Base-by-base conservation (phyloP, 495 filamentous ascomycete genomes). In the Hyaloscypha bicolor region DNA sequence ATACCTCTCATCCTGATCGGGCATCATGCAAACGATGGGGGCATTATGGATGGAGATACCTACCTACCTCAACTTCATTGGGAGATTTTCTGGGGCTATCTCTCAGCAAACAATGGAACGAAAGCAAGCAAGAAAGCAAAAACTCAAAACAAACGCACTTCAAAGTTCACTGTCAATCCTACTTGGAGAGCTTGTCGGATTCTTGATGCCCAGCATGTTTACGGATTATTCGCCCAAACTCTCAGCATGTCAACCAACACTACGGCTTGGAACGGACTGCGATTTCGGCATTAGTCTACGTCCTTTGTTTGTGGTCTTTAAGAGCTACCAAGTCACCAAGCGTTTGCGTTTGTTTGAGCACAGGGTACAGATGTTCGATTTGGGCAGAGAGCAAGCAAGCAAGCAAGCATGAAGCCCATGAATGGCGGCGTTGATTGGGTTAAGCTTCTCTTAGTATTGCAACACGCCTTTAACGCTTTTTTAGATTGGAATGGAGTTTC, bases 401-500 rank as follows among this genome's bases (percentile, higher is more conserved):
- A 19, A 16, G 14, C 42, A 19, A 48, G 42, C 35, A 3, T 8
- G 12, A 12, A 37, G 16, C 42, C 42, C 42, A 48, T 14, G 42
- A 48, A 48, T 12, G 16, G 16, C 42, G 42, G 42, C 42, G 16
- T 48, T 48, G 42, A 4, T 14, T 48, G 1, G 42, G 42, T 48
- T 48, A 12, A 48, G 42, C 9, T 48, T 48, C 11, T 48, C 35
- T 48, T 48, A 48, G 42, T 48, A 48, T 48, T 25, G 42, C 42
- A 48, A 6, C 42, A 48, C 16, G 42, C 42, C 35, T 37, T 37
- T 3, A 16, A 14, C 42, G 42, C 16, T 48, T 16, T 48, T 14
- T 48, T 48, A 48, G 42, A 48, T 48, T 48, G 42, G 42, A 48
- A 48, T 48, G 42, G 42, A 48, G 42, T 48, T 48, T 39, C 19